A percentile compares a stretch with the other conserved stretches of the same genome.
Evolutionary conservation across 2,329 filamentous ascomycete species (phyloP).

Genomic region (Fusarium dimerum): DNA sequence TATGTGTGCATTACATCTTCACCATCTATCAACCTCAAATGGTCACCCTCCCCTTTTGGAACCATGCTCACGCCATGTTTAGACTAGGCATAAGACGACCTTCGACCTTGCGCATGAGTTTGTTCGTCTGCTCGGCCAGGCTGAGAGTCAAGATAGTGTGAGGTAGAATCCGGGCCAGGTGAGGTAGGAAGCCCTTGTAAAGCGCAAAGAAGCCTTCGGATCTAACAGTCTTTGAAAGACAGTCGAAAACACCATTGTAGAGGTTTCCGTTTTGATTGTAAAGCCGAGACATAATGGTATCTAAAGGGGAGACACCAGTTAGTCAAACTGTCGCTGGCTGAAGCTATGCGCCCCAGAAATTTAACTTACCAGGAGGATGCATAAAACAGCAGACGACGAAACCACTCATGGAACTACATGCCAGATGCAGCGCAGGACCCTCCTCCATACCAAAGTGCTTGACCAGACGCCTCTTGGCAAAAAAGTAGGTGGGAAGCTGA

Average conservation of each 20-base stretch:
- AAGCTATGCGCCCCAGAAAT: not conserved
- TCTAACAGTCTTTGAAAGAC: slow-evolving; percentile 83
- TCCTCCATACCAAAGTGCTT: slow-evolving; percentile 87
- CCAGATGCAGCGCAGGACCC: slow-evolving; percentile 82
- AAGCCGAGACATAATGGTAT: slow-evolving; percentile 97
- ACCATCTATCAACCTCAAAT: not conserved
- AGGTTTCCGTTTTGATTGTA: slow-evolving; percentile 99
- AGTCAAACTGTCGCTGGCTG: not conserved
- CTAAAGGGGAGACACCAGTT: slow-evolving; percentile 40
- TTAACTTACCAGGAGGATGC: slow-evolving; percentile 81
- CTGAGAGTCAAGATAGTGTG: slow-evolving; percentile 94
- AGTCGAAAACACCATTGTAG: slow-evolving; percentile 93
- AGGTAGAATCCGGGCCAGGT: slow-evolving; percentile 89
- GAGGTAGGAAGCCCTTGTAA: slow-evolving; percentile 97
- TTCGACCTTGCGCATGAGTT: slow-evolving; percentile 82
- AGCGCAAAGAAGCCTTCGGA: slow-evolving; percentile 91
- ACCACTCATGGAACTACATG: slow-evolving; percentile 85
- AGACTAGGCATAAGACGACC: slow-evolving; percentile 49
- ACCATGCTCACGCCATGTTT: slow-evolving; percentile 26
- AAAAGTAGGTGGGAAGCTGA: slow-evolving; percentile 96
- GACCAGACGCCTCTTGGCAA: slow-evolving; percentile 84
- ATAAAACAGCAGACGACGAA: slow-evolving; percentile 98
- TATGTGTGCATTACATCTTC: not conserved
- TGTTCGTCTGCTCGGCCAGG: slow-evolving; percentile 96
- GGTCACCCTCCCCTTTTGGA: not conserved